Evolutionary conservation across 2,329 filamentous ascomycete genomes (phyloP).

Genomic region (Blastomyces gilchristii): DNA sequence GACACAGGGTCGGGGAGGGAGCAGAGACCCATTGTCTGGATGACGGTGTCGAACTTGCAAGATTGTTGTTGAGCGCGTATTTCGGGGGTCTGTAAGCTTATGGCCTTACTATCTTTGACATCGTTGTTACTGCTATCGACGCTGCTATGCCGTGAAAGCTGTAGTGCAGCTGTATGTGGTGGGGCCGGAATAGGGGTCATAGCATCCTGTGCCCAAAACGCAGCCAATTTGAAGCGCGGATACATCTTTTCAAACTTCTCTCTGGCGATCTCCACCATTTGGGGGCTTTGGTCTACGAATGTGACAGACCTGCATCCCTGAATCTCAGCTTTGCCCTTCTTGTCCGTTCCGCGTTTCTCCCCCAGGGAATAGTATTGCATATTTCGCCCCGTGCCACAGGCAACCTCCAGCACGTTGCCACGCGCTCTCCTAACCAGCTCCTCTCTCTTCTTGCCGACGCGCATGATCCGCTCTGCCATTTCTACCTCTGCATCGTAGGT

Average conservation of each 20-base stretch:
- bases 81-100: background rate
- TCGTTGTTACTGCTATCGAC: background rate
- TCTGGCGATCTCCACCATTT: constrained; percentile 39
- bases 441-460: constrained; percentile 32
- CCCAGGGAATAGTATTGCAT: constrained; percentile 37
- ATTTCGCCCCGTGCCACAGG: constrained; percentile 42
- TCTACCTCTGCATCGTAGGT: constrained; percentile 40
- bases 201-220: constrained; percentile 31
- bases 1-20: constrained; percentile 36
- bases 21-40: constrained; percentile 44
- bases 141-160: background rate
- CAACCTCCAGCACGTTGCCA: constrained; percentile 42
- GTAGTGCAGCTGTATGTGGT: background rate
- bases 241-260: constrained; percentile 34
- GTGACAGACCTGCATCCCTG: constrained; percentile 34
- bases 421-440: constrained; percentile 34
- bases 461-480: constrained; percentile 34
- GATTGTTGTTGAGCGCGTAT: constrained; percentile 13
- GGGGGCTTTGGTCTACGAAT: constrained; percentile 39
- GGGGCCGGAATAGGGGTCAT: constrained; percentile 20
- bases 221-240: constrained; percentile 24
- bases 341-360: constrained; percentile 24
- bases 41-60: constrained; percentile 35
- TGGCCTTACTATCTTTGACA: background rate
- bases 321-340: constrained; percentile 23